Evolutionary conservation across 2,329 filamentous ascomycete species (phyloP).

Genomic region (Waltergamsia citrina): DNA sequence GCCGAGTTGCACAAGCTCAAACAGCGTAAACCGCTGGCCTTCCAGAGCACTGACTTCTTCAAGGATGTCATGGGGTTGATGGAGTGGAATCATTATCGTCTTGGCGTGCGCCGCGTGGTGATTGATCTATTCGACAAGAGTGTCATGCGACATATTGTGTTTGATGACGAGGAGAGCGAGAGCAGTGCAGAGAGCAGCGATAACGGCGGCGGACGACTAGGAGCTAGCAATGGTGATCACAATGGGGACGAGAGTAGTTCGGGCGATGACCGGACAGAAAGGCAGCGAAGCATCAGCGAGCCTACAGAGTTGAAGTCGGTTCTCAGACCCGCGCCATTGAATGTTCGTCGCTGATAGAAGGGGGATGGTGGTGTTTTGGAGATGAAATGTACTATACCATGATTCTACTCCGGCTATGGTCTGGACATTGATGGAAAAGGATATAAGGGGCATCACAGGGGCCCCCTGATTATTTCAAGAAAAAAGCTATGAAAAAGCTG

Average conservation of each 20-base stretch:
- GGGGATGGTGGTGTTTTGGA: neutral
- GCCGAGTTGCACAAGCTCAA: constrained; percentile 75
- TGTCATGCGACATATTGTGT: constrained; percentile 75
- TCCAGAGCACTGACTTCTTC: constrained; percentile 71
- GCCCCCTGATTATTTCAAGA: too few species aligned
- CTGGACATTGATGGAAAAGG: too few species aligned
- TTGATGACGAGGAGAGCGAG: constrained; percentile 59
- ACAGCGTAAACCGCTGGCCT: constrained; percentile 62
- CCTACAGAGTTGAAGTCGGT: constrained; percentile 23
- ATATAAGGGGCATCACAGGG: too few species aligned
- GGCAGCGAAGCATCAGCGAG: constrained; percentile 44
- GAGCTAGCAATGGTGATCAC: neutral
- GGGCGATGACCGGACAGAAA: constrained; percentile 44
- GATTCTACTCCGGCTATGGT: too few species aligned
- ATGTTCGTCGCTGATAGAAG: constrained; percentile 17
- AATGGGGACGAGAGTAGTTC: constrained; percentile 29
- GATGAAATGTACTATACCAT: constrained; percentile 1
- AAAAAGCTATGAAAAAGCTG: too few species aligned
- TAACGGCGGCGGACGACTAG: constrained; percentile 10
- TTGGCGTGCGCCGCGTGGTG: constrained; percentile 80
- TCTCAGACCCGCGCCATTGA: constrained; percentile 22
- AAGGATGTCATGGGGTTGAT: constrained; percentile 76
- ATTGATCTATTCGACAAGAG: constrained; percentile 91
- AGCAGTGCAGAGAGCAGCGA: constrained; percentile 33
- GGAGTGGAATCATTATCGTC: constrained; percentile 80